Base-by-base conservation (phyloP, 2,329 filamentous ascomycete genomes). In the Penicillium vulpinum region DNA sequence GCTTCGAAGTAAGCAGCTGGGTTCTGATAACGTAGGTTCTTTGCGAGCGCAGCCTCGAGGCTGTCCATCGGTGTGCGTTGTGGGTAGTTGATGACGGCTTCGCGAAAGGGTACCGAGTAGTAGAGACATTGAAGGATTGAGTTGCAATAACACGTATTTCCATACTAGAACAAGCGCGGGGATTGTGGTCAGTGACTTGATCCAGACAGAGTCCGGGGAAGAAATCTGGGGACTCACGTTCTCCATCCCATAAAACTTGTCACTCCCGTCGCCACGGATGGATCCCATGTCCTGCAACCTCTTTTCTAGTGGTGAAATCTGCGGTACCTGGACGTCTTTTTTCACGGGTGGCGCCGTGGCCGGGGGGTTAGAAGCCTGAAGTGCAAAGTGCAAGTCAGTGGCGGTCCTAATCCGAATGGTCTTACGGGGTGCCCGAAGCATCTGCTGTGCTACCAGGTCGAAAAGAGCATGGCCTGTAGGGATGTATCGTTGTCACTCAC, bases 111-210 rank as follows among this genome's bases (percentile, higher is more conserved):
- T 43, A 91, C 88, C 21, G 93, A 97, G 79, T 96, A 96, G 78
- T 96, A 99, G 56, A 99, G 86, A 68, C 92, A 95, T 79, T 99
- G 94, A 57, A 99, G 85, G 69, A 99, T 96, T 15, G 94, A 99
- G 77, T 99, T 99, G 80, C 91, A 96, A 78, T 99, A 99, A 75
- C 93, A 97, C 73, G 93, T 97, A 73, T 96, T 97, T 72, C 93
- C 93, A 79, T 96, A 97, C 92, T 97, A 75, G 51, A 62, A n/a
- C 45, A 52, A 56, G 35, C 45, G 38, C 51, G 57, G 39, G 33
- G 33, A n/a, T 49, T 22, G 15, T 5, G 18, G 60, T 71, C 57
- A 68, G 69, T 58, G 54, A 45, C 24, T 8, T 36, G 43, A 16
- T 21, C 21, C 28, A 31, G 38, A n/a, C 35, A n/a, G 31, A 24